These are phyloP conservation scores for Globisporangium radiosum DNA, from an alignment of 352 stramenopile genomes.

Conservation along the genomic window DNA sequence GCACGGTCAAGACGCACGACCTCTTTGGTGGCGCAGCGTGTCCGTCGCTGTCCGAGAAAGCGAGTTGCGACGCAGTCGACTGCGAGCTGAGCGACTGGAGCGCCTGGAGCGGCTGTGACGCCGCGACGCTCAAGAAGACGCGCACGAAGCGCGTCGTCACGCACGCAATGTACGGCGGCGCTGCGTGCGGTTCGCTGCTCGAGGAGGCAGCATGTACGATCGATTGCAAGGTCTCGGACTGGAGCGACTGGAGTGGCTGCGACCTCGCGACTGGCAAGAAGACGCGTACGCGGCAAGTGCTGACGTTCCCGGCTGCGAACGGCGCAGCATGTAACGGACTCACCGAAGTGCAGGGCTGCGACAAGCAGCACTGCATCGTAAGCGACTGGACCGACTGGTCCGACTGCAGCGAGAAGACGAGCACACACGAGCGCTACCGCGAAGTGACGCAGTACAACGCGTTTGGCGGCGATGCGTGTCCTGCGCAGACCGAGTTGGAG, in stretches of 20 bases:
- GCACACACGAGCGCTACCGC: slow-evolving; percentile 21
- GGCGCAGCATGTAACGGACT: slow-evolving; percentile 21
- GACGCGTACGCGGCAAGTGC: slow-evolving; percentile 29
- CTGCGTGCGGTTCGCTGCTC: slow-evolving; percentile 14
- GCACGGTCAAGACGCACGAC: slow-evolving; percentile 28
- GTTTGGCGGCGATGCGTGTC: slow-evolving; percentile 28
- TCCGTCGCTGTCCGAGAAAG: slow-evolving; percentile 14
- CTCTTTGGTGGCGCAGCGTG: slow-evolving; percentile 27
- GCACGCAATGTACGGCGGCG: slow-evolving; percentile 27
- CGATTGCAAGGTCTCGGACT: slow-evolving; percentile 41
- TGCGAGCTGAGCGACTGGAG: slow-evolving; percentile 45
- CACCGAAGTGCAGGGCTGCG: slow-evolving; percentile 23
- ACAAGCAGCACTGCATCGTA: slow-evolving; percentile 35
- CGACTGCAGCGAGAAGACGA: slow-evolving; percentile 45
- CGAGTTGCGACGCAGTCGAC: slow-evolving; percentile 26
- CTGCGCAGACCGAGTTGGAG: slow-evolving; percentile 19
- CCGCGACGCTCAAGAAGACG: slow-evolving; percentile 21
- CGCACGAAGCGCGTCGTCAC: slow-evolving; percentile 20
- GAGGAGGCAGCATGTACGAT: slow-evolving; percentile 30
- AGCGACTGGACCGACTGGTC: slow-evolving; percentile 43
- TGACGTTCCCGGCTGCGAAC: slow-evolving; percentile 18
- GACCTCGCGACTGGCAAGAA: slow-evolving; percentile 38
- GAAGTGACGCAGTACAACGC: slow-evolving; percentile 23
- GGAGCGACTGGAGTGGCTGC: slow-evolving; percentile 40
- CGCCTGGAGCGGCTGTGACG: slow-evolving; percentile 40